Conservation (phyloP, 208 protist genomes). For the Trypanosoma lewisi region DNA sequence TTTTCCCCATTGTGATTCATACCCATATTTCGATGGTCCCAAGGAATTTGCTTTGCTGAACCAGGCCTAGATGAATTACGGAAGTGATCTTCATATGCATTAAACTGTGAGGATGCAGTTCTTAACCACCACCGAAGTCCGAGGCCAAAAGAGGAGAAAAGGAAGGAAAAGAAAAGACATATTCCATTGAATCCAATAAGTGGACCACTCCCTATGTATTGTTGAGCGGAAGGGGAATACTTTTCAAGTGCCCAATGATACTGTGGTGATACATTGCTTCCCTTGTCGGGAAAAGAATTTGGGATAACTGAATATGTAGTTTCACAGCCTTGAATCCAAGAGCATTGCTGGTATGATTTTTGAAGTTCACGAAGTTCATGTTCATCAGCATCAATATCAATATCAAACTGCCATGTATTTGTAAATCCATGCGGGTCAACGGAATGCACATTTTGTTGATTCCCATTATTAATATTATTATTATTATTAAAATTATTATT, state of each 20-base stretch:
- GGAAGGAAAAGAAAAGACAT: slow-evolving; percentile 25
- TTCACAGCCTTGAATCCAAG: slow-evolving; percentile 7
- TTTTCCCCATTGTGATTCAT: neutral
- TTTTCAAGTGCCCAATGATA: neutral
- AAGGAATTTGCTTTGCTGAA: slow-evolving; percentile 1
- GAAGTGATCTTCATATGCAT: slow-evolving; percentile 24
- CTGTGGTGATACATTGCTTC: neutral
- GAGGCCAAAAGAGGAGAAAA: slow-evolving; percentile 33
- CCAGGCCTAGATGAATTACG: slow-evolving; percentile 6
- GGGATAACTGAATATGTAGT: neutral
- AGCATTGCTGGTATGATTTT: slow-evolving; percentile 20
- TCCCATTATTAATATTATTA: neutral
- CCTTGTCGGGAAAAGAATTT: slow-evolving; percentile 3
- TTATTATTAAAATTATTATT: slow-evolving; percentile 11
- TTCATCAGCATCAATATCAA: slow-evolving; percentile 24
- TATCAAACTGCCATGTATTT: slow-evolving; percentile 20
- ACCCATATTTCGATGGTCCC: neutral
- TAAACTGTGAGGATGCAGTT: slow-evolving; percentile 54
- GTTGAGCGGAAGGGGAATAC: neutral
- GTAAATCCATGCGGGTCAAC: neutral
- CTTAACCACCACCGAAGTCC: slow-evolving; percentile 43
- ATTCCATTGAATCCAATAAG: slow-evolving; percentile 41
- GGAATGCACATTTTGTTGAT: neutral
- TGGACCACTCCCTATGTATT: slow-evolving; percentile 24
- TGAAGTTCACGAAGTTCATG: slow-evolving; percentile 20